phyloP scores from a whole-genome alignment of 306 rosid genomes.

The Arachis stenosperma region DNA sequence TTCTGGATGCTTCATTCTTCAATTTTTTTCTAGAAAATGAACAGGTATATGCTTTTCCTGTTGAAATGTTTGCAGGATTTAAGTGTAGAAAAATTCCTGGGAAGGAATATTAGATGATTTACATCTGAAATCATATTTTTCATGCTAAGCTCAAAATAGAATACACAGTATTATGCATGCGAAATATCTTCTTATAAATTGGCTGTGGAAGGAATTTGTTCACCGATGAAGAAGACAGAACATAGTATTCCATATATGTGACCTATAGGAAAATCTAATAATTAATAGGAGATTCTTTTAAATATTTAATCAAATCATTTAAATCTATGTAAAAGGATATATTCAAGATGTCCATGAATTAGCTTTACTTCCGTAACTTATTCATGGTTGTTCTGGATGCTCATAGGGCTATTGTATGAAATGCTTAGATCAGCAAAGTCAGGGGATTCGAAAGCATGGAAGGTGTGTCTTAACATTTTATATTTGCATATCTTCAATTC shows the following conservation, averaged over 20 bases:
- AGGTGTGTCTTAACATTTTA: slow-evolving; percentile 56
- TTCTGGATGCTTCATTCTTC: neutral
- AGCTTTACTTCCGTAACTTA: slow-evolving; percentile 10
- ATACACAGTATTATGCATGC: neutral
- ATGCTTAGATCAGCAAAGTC: slow-evolving; percentile 88
- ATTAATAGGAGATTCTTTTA: too few relatives aligned
- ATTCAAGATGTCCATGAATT: neutral
- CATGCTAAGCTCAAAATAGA: slow-evolving; percentile 20
- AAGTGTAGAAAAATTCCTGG: neutral
- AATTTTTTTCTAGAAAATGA: neutral
- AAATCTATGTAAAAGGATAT: neutral
- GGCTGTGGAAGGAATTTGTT: neutral
- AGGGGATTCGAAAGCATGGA: slow-evolving; percentile 86
- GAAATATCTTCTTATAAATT: too few relatives aligned
- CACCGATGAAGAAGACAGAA: neutral
- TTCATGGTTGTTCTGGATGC: slow-evolving; percentile 9
- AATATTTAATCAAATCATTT: neutral
- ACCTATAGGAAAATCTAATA: neutral
- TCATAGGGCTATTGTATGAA: slow-evolving; percentile 70
- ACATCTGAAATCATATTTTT: neutral
- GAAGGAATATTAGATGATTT: neutral
- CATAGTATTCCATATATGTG: neutral
- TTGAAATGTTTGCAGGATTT: neutral
- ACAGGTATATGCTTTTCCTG: neutral
- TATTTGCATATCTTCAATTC: neutral